These are phyloP conservation scores for Epichloe baconii DNA, from an alignment of 2,329 filamentous ascomycete species.

Conservation along the genomic window DNA sequence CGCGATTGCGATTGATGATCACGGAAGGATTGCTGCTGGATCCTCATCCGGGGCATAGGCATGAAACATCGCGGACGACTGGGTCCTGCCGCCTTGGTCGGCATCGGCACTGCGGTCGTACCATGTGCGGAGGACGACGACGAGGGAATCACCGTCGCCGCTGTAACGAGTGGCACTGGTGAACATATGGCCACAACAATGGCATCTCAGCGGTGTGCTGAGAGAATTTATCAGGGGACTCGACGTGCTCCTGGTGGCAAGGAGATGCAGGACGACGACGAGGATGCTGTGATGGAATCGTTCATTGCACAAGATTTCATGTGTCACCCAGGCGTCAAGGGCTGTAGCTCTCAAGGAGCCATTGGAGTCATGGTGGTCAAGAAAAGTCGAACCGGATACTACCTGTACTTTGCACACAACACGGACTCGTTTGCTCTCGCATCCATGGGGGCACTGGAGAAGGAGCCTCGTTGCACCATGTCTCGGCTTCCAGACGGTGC, in stretches of 20 bases:
- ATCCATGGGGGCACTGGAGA: conserved; percentile 73
- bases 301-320: conserved; percentile 89
- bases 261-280: conserved; percentile 57
- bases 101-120: conserved; percentile 82
- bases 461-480: conserved; percentile 71
- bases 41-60: conserved; percentile 96
- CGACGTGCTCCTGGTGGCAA: conserved; percentile 46
- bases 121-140: conserved; percentile 59
- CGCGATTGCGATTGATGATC: conserved; percentile 79
- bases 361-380: conserved; percentile 89
- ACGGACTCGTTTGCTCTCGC: conserved; percentile 81
- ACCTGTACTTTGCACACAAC: conserved; percentile 90
- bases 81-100: conserved; percentile 84
- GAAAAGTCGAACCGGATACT: conserved; percentile 61
- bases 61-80: conserved; percentile 94
- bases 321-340: conserved; percentile 71
- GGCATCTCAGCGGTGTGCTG: conserved; percentile 76
- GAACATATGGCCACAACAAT: conserved; percentile 97
- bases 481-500: conserved; percentile 51
- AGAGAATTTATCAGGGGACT: conserved; percentile 64
- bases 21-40: conserved; percentile 80
- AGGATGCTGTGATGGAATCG: conserved; percentile 57
- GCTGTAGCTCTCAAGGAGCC: conserved; percentile 70
- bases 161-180: conserved; percentile 86
- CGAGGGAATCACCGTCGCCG: conserved; percentile 58